A percentile compares a stretch with the other conserved stretches of the same genome.
These are phyloP conservation scores for Cladophialophora chaetospira DNA, from an alignment of 2,329 filamentous ascomycete genomes.

Conservation along the genomic window DNA sequence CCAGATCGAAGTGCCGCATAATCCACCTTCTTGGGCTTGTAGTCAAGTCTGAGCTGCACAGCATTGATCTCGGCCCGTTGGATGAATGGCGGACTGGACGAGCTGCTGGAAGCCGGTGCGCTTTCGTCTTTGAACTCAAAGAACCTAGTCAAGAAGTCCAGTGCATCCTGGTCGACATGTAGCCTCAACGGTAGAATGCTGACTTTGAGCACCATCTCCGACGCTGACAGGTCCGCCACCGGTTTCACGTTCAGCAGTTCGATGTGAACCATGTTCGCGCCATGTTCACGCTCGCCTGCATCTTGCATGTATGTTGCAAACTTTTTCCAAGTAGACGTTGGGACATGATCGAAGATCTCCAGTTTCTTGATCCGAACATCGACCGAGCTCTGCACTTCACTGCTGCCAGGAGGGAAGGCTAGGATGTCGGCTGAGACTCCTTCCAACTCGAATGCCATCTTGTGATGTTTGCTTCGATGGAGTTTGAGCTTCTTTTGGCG, in stretches of 20 bases:
- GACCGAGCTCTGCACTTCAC: slow-evolving; percentile 83
- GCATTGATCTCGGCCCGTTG: slow-evolving; percentile 86
- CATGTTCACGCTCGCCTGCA: slow-evolving; percentile 80
- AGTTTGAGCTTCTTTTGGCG: slow-evolving; percentile 68
- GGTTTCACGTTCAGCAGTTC: slow-evolving; percentile 88
- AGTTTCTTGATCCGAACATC: slow-evolving; percentile 80
- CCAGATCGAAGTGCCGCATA: slow-evolving; percentile 90
- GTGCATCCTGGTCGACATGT: slow-evolving; percentile 94
- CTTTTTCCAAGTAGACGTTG: slow-evolving; percentile 96
- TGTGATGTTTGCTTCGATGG: slow-evolving; percentile 83
- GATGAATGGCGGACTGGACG: slow-evolving; percentile 78
- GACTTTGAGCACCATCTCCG: slow-evolving; percentile 81
- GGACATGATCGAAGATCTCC: slow-evolving; percentile 91
- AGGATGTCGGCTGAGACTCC: slow-evolving; percentile 82
- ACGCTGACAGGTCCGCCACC: slow-evolving; percentile 77
- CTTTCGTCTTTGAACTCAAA: slow-evolving; percentile 94
- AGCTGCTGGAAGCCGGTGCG: slow-evolving; percentile 53
- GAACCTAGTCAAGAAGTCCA: slow-evolving; percentile 96
- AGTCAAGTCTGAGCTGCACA: slow-evolving; percentile 83
- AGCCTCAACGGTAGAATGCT: slow-evolving; percentile 81
- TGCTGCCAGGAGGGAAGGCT: slow-evolving; percentile 72
- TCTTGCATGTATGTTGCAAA: slow-evolving; percentile 93
- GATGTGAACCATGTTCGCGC: slow-evolving; percentile 84
- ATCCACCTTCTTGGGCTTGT: slow-evolving; percentile 97
- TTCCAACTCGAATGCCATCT: slow-evolving; percentile 90